Percentiles rank a stretch among this genome's conserved stretches.
Conservation (phyloP, 192 early-diverging fungal genomes). For the Podila horticola region DNA sequence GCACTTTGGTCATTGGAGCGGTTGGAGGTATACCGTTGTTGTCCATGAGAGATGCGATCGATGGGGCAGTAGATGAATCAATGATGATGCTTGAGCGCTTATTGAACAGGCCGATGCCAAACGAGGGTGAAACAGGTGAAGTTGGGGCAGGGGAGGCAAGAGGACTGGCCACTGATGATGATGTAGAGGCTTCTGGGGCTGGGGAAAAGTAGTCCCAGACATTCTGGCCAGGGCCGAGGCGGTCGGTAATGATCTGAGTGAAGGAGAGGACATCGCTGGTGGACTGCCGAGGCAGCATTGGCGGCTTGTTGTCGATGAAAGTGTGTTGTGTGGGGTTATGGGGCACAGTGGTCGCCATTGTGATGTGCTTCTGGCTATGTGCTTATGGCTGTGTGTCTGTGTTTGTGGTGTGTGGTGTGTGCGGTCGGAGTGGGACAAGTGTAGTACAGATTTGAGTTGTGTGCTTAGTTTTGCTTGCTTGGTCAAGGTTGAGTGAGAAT, state of each 20-base stretch:
- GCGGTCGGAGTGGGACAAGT: not conserved
- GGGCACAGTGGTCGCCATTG: slow-evolving; percentile 3
- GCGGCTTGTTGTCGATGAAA: slow-evolving; percentile 39
- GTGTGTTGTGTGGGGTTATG: slow-evolving; percentile 22
- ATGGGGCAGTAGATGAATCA: slow-evolving; percentile 6
- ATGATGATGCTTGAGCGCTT: slow-evolving; percentile 24
- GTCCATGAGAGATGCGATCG: not conserved
- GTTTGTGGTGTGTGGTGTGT: not conserved
- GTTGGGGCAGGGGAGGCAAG: slow-evolving; percentile 1
- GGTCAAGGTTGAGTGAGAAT: not conserved
- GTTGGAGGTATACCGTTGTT: not conserved
- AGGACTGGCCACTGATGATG: slow-evolving; percentile 3
- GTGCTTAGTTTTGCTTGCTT: not conserved
- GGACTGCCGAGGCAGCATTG: slow-evolving; percentile 44
- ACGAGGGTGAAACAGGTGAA: slow-evolving; percentile 12
- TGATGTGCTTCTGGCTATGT: too few species aligned
- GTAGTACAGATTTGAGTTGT: too few species aligned
- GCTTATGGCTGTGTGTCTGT: too few species aligned
- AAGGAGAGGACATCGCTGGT: slow-evolving; percentile 42
- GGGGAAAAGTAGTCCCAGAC: slow-evolving; percentile 49
- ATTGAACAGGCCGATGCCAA: slow-evolving; percentile 9
- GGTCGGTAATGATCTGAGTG: slow-evolving; percentile 41
- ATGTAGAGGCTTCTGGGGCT: not conserved
- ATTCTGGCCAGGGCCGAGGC: slow-evolving; percentile 30
- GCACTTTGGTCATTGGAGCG: slow-evolving; percentile 6